Evolutionary conservation across 75 land plant species (phyloP), one percentile per base, ranked within the genome.

Genomic region (Adiantum capillusveneris): DNA sequence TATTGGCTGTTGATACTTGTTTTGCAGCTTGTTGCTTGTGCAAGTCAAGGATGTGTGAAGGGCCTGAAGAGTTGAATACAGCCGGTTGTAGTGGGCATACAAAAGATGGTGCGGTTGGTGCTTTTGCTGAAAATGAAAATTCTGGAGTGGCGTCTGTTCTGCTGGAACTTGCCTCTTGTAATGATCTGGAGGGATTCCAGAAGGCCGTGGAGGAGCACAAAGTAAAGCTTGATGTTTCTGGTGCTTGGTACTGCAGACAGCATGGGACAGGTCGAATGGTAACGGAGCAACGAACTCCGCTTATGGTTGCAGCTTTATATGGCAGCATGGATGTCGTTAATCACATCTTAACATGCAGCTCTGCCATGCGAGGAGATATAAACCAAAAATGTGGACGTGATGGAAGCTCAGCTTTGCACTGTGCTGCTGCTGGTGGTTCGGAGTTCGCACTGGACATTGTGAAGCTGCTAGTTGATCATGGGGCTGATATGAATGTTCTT

Each of bases 121-220:
- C 37, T 34, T 5, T 5, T 34, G 37, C 37, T 5, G 37, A 34
- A 34, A 9, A 3, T 34, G 37, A 9, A 34, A 9, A 3, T 9
- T 9, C 9, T 5, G 37, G 37, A 3, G 9, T 34, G 3, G 37
- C 9, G 37, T 9, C 50, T 55, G 3, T 57, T 28, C 63, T 84
- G 0, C 82, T 79, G 25, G 92, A 87, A 24, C 72, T 78, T 21
- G 88, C 88, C 45, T 73, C 92, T 34, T 62, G 78, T 57, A 72
- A 87, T 58, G 92, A 87, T 44, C 49, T 76, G 29, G 82, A 75
- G 16, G 79, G 58, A 17, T 76, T 87, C 60, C 66, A 65, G 61
- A 66, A 60, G n/a, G 58, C 39, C 14, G 29, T 81, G 25, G 79
- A 75, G 24, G 55, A 63, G 18, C 79, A 79, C 37, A 57, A 61